Evolutionary conservation across 495 filamentous ascomycete genomes (phyloP).

Genomic region (Penicillium arizonense): DNA sequence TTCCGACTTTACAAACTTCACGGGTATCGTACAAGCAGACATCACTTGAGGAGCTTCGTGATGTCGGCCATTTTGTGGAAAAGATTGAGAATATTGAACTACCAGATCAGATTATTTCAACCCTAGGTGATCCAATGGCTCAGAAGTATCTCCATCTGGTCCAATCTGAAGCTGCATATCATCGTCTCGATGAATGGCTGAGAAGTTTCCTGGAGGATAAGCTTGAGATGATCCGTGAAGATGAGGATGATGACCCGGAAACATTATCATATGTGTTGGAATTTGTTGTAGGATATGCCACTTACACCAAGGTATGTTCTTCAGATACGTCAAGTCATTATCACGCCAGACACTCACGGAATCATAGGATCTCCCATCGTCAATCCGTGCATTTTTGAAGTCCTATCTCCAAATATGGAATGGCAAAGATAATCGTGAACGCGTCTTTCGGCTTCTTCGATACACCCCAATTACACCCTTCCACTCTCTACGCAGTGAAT

Average conservation of each 20-base stretch:
- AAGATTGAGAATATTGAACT: slow-evolving; percentile 78
- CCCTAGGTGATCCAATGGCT: slow-evolving; percentile 70
- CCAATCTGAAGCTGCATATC: slow-evolving; percentile 53
- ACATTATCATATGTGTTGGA: slow-evolving; percentile 49
- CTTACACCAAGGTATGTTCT: slow-evolving; percentile 59
- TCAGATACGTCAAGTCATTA: background rate
- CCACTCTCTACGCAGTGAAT: slow-evolving; percentile 41
- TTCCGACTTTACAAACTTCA: slow-evolving; percentile 74
- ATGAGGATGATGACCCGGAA: slow-evolving; percentile 47
- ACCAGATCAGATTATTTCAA: slow-evolving; percentile 77
- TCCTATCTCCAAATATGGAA: slow-evolving; percentile 67
- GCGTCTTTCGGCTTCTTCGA: slow-evolving; percentile 63
- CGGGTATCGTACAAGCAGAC: slow-evolving; percentile 50
- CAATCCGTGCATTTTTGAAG: slow-evolving; percentile 61
- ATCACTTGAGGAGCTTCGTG: slow-evolving; percentile 76
- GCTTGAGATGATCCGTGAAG: slow-evolving; percentile 50
- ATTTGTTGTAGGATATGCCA: slow-evolving; percentile 57
- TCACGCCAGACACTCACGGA: slow-evolving; percentile 14
- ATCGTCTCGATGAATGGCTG: slow-evolving; percentile 67
- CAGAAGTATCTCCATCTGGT: slow-evolving; percentile 72
- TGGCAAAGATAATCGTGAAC: slow-evolving; percentile 56
- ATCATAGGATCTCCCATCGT: slow-evolving; percentile 56
- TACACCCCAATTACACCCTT: slow-evolving; percentile 62
- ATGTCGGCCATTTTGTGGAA: slow-evolving; percentile 66
- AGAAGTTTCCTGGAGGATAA: slow-evolving; percentile 57